phyloP scores from a whole-genome alignment of 768 basidiomycete species.

The Suillus placidus region DNA sequence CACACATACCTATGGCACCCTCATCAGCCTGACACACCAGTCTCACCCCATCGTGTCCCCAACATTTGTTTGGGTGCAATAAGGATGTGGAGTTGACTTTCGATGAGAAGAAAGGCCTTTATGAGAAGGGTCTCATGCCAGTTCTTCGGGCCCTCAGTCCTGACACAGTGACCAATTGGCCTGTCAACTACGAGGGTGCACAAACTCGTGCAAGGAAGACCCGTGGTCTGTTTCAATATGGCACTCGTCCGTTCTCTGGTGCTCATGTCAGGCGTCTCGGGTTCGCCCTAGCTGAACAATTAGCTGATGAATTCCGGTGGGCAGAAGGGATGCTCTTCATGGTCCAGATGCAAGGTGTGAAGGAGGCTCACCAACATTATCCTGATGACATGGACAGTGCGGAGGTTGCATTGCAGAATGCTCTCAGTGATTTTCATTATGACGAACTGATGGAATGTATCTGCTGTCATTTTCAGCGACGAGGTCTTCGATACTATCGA shows the following conservation, averaged over 20 bases:
- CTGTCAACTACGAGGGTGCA: constrained; percentile 1
- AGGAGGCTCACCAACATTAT: constrained; percentile 1
- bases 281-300: not conserved
- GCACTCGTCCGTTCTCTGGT: not conserved
- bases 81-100: not conserved
- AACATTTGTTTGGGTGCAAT: constrained; percentile 5
- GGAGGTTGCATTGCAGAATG: not conserved
- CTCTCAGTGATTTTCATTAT: not conserved
- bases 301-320: not conserved
- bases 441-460: not conserved
- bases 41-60: not conserved
- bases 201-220: not conserved
- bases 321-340: constrained; percentile 4
- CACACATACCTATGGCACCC: not conserved
- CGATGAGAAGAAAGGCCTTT: not conserved
- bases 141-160: not conserved
- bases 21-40: not conserved
- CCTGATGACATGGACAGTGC: not conserved
- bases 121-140: not conserved
- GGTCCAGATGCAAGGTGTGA: not conserved
- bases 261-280: not conserved
- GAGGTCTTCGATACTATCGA: no score
- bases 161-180: constrained; percentile 3
- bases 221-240: not conserved
- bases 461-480: no score